These are phyloP conservation scores for Hyphopichia pseudoburtonii DNA, from an alignment of 1,139 yeast species.

Conservation along the genomic window DNA sequence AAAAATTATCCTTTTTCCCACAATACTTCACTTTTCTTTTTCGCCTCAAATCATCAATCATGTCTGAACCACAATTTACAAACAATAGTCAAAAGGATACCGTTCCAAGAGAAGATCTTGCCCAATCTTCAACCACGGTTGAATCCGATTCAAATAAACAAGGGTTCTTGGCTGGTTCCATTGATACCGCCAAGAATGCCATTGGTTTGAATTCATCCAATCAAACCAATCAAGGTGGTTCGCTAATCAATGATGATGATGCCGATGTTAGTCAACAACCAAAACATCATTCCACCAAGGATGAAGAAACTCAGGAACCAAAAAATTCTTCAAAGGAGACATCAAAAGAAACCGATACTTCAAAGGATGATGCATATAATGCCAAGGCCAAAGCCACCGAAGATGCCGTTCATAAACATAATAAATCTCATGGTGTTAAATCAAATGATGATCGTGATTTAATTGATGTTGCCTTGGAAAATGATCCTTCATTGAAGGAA, in stretches of 20 bases:
- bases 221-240: not conserved
- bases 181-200: not conserved
- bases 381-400: not conserved
- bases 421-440: not conserved
- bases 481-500: not conserved
- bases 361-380: no score
- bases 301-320: not conserved
- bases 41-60: not conserved
- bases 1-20: no score
- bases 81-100: conserved; percentile 1
- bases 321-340: not conserved
- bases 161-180: not conserved
- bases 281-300: not conserved
- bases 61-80: not conserved
- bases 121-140: not conserved
- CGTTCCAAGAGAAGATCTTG: conserved; percentile 1
- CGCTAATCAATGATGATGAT: not conserved
- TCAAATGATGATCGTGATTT: conserved; percentile 1
- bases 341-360: not conserved
- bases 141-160: not conserved
- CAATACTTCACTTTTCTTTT: no score
- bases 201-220: not conserved
- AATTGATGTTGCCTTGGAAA: conserved; percentile 1
- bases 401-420: not conserved
- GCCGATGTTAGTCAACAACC: not conserved